These are phyloP conservation scores for Candida alai DNA, from an alignment of 805 yeast genomes.

Conservation along the genomic window DNA sequence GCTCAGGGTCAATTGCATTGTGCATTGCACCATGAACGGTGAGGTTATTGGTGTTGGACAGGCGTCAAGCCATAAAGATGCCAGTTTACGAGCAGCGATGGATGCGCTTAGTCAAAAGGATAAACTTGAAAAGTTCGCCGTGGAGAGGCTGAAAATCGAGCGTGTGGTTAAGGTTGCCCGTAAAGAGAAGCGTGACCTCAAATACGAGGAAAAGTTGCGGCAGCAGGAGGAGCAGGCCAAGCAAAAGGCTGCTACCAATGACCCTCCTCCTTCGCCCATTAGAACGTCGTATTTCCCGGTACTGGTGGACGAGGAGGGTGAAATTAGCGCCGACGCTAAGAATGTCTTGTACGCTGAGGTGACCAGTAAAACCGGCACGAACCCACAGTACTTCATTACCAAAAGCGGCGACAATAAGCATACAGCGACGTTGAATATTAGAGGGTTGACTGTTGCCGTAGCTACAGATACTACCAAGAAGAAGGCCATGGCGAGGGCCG, in stretches of 20 bases:
- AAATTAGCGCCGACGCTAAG: constrained; percentile 32
- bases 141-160: constrained; percentile 17
- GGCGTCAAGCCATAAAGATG: constrained; percentile 68
- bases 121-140: constrained; percentile 60
- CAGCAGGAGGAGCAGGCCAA: constrained; percentile 2
- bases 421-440: constrained; percentile 27
- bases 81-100: constrained; percentile 85
- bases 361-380: constrained; percentile 30
- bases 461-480: constrained; percentile 36
- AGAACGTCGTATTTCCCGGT: constrained; percentile 23
- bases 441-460: constrained; percentile 25
- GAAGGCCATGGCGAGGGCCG: constrained; percentile 39
- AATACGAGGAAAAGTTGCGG: constrained; percentile 3
- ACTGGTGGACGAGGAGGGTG: constrained; percentile 18
- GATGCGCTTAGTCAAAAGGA: constrained; percentile 59
- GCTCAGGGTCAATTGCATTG: constrained; percentile 49
- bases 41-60: constrained; percentile 69
- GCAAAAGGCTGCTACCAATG: neutral
- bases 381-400: constrained; percentile 31
- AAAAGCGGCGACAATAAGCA: constrained; percentile 21
- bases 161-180: constrained; percentile 7
- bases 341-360: constrained; percentile 37
- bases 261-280: constrained; percentile 10
- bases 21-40: constrained; percentile 61
- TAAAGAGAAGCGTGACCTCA: constrained; percentile 3